A percentile compares a stretch with the other conserved stretches of the same genome.
Evolutionary conservation across 768 basidiomycete genomes (phyloP).

Genomic region (Mycena galopus): DNA sequence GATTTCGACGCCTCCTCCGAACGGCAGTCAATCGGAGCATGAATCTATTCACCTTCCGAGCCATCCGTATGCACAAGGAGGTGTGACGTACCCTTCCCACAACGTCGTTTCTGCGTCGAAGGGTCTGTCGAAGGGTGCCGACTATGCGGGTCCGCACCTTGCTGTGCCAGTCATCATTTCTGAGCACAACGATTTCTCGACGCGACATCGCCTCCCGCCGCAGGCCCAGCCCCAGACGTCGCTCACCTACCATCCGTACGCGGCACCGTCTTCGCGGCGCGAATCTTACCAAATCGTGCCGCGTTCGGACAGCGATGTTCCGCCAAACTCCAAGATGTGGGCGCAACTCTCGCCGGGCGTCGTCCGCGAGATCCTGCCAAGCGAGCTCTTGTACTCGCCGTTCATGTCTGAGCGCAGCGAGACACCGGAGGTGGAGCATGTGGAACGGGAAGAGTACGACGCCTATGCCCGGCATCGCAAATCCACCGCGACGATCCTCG

Average conservation of each 20-base stretch:
- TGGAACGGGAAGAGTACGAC: neutral
- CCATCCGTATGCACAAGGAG: conserved; percentile 66
- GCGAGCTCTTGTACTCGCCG: conserved; percentile 64
- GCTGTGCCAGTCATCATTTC: conserved; percentile 31
- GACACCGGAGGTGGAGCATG: conserved; percentile 26
- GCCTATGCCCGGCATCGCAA: conserved; percentile 22
- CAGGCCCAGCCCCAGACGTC: conserved; percentile 52
- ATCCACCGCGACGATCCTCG: conserved; percentile 52
- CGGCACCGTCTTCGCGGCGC: conserved; percentile 46
- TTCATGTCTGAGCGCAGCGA: conserved; percentile 47
- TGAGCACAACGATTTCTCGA: conserved; percentile 44
- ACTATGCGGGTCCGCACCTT: conserved; percentile 55
- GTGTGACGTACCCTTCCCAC: conserved; percentile 46
- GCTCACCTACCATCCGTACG: conserved; percentile 58
- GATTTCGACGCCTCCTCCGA: conserved; percentile 50
- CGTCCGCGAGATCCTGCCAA: conserved; percentile 59
- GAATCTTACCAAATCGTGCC: conserved; percentile 53
- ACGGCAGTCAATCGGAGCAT: conserved; percentile 38
- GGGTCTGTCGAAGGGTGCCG: conserved; percentile 38
- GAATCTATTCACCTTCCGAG: conserved; percentile 52
- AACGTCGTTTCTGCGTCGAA: conserved; percentile 26
- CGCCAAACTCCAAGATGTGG: conserved; percentile 64
- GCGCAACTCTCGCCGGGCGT: conserved; percentile 60
- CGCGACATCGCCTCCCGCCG: conserved; percentile 53
- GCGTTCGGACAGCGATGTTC: conserved; percentile 54